Evolutionary conservation across 2,329 filamentous ascomycete species (phyloP).

Genomic region (Arthroderma sp.): DNA sequence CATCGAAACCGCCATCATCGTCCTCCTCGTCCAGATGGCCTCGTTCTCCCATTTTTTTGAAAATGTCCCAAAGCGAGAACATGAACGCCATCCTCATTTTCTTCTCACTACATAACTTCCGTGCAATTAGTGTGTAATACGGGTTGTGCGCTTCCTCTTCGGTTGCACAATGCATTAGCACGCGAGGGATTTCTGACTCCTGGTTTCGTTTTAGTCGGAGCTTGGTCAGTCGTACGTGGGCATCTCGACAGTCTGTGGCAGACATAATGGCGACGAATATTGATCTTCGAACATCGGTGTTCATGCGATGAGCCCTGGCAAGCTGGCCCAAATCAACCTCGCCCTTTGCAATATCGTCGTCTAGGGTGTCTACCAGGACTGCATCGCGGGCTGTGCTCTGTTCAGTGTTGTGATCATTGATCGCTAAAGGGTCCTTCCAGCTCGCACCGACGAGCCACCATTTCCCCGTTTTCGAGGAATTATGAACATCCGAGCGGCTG

Average conservation of each 20-base stretch:
- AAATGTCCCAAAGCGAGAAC: conserved; percentile 74
- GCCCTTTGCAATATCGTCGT: conserved; percentile 34
- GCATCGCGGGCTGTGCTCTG: conserved; percentile 16
- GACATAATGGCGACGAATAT: conserved; percentile 90
- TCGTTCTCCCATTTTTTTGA: conserved; percentile 72
- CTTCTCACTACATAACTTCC: conserved; percentile 54
- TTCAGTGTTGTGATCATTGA: conserved; percentile 16
- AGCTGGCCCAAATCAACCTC: conserved; percentile 56
- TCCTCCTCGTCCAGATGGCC: conserved; percentile 49
- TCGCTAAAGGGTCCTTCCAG: conserved; percentile 43
- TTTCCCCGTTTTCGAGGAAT: conserved; percentile 77
- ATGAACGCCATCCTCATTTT: conserved; percentile 75
- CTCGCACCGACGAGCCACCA: conserved; percentile 99
- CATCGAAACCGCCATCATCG: conserved; percentile 44
- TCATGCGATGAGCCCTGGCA: conserved; percentile 74
- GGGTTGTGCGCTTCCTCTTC: conserved; percentile 78
- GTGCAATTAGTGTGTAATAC: conserved; percentile 80
- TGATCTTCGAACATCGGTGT: conserved; percentile 72
- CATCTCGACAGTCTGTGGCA: conserved; percentile 71
- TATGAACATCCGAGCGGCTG: conserved; percentile 66
- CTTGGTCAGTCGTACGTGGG: conserved; percentile 65
- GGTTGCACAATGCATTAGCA: conserved; percentile 75
- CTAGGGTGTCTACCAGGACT: conserved; percentile 15
- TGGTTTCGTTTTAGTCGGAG: conserved; percentile 77
- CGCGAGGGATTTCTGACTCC: conserved; percentile 72